Percentiles rank a stretch among this genome's conserved stretches.
Conservation (phyloP, 1,139 yeast genomes). For the Yarrowia galli region DNA sequence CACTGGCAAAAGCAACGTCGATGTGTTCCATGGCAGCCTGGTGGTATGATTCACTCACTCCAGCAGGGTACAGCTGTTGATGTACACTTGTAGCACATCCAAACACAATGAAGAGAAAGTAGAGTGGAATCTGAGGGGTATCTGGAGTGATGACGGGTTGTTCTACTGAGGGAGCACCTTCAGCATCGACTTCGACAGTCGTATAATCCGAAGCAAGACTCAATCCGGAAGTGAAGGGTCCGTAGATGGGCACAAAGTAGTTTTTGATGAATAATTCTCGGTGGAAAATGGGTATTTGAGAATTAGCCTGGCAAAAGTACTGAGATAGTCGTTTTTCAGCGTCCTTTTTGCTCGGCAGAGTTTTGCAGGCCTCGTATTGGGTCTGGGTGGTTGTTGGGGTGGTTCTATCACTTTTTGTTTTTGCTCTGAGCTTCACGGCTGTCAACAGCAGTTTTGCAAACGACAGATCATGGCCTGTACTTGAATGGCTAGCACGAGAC, state of each 20-base stretch:
- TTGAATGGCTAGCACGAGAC: conserved; percentile 2
- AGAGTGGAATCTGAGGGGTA: conserved; percentile 51
- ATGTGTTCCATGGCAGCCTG: conserved; percentile 69
- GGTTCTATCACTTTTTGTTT: conserved; percentile 32
- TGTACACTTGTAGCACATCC: conserved; percentile 82
- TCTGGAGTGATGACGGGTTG: conserved; percentile 18
- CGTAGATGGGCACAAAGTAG: conserved; percentile 81
- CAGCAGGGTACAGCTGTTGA: conserved; percentile 71
- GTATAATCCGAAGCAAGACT: conserved; percentile 71
- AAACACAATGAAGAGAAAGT: conserved; percentile 74
- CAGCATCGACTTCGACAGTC: conserved; percentile 53
- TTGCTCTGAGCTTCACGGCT: conserved; percentile 68
- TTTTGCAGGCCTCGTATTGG: neutral
- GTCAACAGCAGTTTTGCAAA: conserved; percentile 80
- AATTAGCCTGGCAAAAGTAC: conserved; percentile 79
- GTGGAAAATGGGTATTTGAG: conserved; percentile 83
- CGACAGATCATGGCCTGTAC: conserved; percentile 57
- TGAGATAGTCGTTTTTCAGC: conserved; percentile 73
- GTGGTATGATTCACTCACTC: conserved; percentile 74
- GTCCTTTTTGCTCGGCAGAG: conserved; percentile 71
- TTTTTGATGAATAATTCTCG: conserved; percentile 72
- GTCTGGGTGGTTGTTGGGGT: conserved; percentile 34
- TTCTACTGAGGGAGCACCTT: neutral
- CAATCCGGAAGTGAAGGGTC: conserved; percentile 62
- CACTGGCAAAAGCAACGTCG: conserved; percentile 64